Percentiles rank a stretch among this genome's conserved stretches.
phyloP scores from a whole-genome alignment of 148 eudicot genomes.

The Silene latifolia region DNA sequence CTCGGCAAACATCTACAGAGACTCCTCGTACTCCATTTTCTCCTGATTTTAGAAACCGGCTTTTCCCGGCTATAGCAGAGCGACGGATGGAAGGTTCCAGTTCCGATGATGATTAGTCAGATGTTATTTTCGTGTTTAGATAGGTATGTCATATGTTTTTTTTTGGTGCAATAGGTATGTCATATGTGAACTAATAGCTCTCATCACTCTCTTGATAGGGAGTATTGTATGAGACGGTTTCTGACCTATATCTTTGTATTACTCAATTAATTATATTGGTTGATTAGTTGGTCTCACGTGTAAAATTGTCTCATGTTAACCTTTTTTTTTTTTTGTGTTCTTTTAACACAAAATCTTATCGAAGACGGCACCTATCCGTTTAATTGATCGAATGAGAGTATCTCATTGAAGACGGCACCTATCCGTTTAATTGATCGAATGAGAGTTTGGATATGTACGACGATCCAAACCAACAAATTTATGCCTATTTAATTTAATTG shows the following conservation, averaged over 20 bases:
- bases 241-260: neutral
- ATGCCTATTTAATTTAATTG: neutral
- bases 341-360: too few species aligned
- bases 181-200: conserved; percentile 3
- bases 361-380: too few species aligned
- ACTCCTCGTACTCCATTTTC: conserved; percentile 30
- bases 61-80: conserved; percentile 43
- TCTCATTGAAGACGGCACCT: too few species aligned
- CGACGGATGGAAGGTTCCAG: conserved; percentile 49
- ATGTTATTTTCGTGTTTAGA: neutral
- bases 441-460: neutral
- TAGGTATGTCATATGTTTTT: conserved; percentile 29
- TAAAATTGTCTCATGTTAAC: neutral
- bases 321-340: too few species aligned
- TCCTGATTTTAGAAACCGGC: conserved; percentile 40
- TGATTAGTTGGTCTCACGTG: neutral
- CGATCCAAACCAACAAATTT: neutral
- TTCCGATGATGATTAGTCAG: conserved; percentile 61
- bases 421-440: too few species aligned
- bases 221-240: neutral
- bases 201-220: neutral
- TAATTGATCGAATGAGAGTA: neutral
- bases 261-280: neutral
- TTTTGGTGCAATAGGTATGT: conserved; percentile 31
- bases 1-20: conserved; percentile 33